Base-by-base conservation (phyloP, 371 early-diverging fungal genomes). In the Mycotypha africana region DNA sequence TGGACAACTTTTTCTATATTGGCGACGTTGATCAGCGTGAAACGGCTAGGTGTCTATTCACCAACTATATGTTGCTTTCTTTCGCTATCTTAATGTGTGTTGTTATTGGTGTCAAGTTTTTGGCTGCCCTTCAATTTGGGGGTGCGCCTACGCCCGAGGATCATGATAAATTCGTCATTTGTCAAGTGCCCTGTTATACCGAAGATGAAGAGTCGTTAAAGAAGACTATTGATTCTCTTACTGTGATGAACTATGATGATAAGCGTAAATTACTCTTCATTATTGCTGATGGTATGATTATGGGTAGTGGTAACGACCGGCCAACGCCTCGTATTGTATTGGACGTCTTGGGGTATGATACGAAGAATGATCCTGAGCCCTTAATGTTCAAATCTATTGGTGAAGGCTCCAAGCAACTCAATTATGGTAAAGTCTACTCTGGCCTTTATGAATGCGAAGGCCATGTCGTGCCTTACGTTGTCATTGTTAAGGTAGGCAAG, bases 321-420 rank as follows among this genome's bases (percentile, higher is more conserved):
- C 91, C 97, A 6, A 99, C 99, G 0, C 97, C 99, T 19, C 89
- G 95, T 48, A 95, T 99, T 51, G 92, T 97, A 12, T 70, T 96
- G 43, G 89, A 98, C 56, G 87, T 99, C 37, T 78, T 99, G 15
- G 95, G 95, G 6, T 87, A 95, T 21, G 89, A 91, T 59, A 84
- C 89, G 14, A 82, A 77, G 53, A 74, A 88, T 22, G 91, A 92
- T 40, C 94, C 97, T 4, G 92, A 92, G 53, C 89, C 97, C 0
- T 77, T 91, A 45, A 82, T 82, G 64, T 99, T 95, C 79, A 76
- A 93, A 51, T 88, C 98, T 2, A 76, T 97, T 33, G 95, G 94
- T 39, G 91, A 92, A 45, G 97, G 96, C 3, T 64, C 72, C 45
- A 87, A 89, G 58, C 91, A 95, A 62, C 78, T 89, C 56, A 98